Conservation (phyloP, 345 rosid species). For the Salix exigua region DNA sequence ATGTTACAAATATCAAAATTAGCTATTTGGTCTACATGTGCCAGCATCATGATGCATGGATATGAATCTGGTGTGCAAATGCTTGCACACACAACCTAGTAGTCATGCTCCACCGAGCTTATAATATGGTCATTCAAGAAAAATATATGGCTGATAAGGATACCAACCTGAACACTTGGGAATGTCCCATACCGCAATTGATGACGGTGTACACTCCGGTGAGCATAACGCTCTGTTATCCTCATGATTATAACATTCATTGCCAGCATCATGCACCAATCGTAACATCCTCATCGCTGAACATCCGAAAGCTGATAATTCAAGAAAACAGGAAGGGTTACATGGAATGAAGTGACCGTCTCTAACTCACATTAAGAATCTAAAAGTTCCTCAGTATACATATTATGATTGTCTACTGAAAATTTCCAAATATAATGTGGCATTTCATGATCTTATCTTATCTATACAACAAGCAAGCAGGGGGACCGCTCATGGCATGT, state of each 20-base stretch:
- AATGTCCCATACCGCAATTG: slow-evolving; percentile 89
- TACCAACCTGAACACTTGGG: slow-evolving; percentile 90
- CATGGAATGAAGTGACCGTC: neutral
- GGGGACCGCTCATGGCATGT: neutral
- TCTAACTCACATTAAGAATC: neutral
- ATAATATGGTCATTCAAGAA: neutral
- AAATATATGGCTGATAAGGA: neutral
- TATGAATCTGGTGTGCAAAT: neutral
- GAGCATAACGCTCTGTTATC: slow-evolving; percentile 57
- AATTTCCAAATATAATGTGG: neutral
- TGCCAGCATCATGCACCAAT: slow-evolving; percentile 97
- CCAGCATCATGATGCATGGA: neutral
- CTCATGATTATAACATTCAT: slow-evolving; percentile 90
- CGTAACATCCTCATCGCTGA: slow-evolving; percentile 93
- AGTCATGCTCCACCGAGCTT: neutral
- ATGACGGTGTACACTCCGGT: slow-evolving; percentile 61
- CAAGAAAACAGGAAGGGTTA: slow-evolving; percentile 7
- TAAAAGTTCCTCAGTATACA: neutral
- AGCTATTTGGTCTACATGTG: neutral
- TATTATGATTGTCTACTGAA: neutral
- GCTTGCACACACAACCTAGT: neutral
- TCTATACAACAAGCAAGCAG: neutral
- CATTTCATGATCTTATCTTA: neutral
- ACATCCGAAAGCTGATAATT: slow-evolving; percentile 81
- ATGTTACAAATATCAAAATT: neutral